Percentiles rank a stretch among this genome's conserved stretches.
Conservation (phyloP, 164 flowering plant genomes). For the Stephania japonica region DNA sequence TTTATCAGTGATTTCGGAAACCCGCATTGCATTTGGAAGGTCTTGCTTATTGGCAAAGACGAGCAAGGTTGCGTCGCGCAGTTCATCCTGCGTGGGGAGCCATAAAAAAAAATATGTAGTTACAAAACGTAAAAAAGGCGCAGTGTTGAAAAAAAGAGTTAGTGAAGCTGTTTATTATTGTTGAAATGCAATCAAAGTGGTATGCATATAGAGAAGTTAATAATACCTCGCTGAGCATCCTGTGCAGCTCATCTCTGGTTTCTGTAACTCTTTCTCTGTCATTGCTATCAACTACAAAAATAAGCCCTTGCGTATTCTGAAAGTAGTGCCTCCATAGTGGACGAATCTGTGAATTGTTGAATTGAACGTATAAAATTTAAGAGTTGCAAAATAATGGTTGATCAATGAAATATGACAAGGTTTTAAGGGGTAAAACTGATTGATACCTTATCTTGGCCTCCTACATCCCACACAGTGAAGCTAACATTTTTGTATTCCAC, state of each 20-base stretch:
- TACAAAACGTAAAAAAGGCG: not conserved
- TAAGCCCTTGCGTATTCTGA: constrained; percentile 39
- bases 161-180: not conserved
- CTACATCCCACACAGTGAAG: constrained; percentile 56
- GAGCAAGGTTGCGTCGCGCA: constrained; percentile 35
- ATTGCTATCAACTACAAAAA: constrained; percentile 54
- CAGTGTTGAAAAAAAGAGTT: not conserved
- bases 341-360: constrained; percentile 29
- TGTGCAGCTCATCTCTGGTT: constrained; percentile 42
- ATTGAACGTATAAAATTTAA: not conserved
- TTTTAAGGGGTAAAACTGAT: not conserved
- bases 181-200: too few relatives aligned
- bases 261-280: constrained; percentile 44
- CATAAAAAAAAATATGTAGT: not conserved
- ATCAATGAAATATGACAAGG: not conserved
- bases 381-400: not conserved
- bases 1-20: constrained; percentile 47
- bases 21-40: constrained; percentile 42
- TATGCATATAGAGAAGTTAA: not conserved
- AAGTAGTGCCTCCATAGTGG: constrained; percentile 57
- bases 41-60: constrained; percentile 62
- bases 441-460: constrained; percentile 53
- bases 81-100: constrained; percentile 30
- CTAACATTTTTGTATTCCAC: constrained; percentile 46
- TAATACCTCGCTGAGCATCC: constrained; percentile 39